These are phyloP conservation scores for Gossypium raimondii DNA, from an alignment of 345 rosid species.

Conservation along the genomic window DNA sequence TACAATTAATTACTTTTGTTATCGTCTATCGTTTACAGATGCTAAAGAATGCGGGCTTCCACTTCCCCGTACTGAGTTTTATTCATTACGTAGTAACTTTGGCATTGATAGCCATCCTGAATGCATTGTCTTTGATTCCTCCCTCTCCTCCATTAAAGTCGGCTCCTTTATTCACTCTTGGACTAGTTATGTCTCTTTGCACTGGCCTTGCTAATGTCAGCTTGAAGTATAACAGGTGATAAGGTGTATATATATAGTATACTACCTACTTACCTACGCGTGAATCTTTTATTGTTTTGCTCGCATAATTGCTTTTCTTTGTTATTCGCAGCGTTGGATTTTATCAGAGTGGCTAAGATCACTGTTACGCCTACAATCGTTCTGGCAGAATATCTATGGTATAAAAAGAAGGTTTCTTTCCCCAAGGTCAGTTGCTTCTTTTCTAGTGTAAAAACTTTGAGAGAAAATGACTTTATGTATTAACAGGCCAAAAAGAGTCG, in stretches of 20 bases:
- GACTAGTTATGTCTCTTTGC: constrained; percentile 22
- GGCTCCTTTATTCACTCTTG: neutral
- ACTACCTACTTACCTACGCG: no score
- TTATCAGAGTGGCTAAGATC: constrained; percentile 19
- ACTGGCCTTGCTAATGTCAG: constrained; percentile 22
- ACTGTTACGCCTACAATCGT: constrained; percentile 6
- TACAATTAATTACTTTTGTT: neutral
- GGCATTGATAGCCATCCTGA: constrained; percentile 10
- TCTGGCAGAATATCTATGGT: constrained; percentile 11
- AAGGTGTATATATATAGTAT: no score
- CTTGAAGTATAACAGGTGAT: constrained; percentile 20
- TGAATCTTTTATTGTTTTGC: no score
- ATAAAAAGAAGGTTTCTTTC: constrained; percentile 7
- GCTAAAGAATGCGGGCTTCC: constrained; percentile 18
- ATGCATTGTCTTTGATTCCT: constrained; percentile 13
- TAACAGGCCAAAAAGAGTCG: no score
- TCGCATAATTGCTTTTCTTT: neutral
- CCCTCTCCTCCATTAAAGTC: constrained; percentile 17
- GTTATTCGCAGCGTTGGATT: constrained; percentile 7
- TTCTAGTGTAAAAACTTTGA: neutral
- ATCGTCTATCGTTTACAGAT: constrained; percentile 4
- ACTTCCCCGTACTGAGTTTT: constrained; percentile 16
- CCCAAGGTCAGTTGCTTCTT: neutral
- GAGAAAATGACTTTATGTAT: no score
- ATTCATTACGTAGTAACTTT: constrained; percentile 17